Percentiles rank a stretch among this genome's conserved stretches.
Evolutionary conservation across 345 rosid genomes (phyloP).

Genomic region (Eucalyptus albens): DNA sequence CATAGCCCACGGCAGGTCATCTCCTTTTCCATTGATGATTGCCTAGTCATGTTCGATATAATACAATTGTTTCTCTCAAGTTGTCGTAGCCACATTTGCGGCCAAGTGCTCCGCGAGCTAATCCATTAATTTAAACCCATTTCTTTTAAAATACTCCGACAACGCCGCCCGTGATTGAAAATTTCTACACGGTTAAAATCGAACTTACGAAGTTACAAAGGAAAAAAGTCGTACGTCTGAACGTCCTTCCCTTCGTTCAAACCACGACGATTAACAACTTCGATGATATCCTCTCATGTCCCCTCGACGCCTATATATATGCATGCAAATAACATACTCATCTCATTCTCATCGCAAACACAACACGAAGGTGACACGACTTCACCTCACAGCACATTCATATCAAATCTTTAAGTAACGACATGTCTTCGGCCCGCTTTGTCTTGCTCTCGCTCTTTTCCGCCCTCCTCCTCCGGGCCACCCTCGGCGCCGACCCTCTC

Average conservation of each 20-base stretch:
- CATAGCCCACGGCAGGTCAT: too few relatives aligned
- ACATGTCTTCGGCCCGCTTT: conserved; percentile 5
- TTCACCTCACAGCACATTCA: background rate
- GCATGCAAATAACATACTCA: background rate
- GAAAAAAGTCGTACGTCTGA: background rate
- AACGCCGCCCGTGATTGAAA: background rate
- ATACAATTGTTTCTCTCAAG: background rate
- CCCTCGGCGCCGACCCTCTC: conserved; percentile 8
- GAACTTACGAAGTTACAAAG: background rate
- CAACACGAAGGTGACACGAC: background rate
- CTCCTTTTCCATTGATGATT: too few relatives aligned
- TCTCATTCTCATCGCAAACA: background rate
- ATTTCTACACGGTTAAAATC: background rate
- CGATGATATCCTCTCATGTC: background rate
- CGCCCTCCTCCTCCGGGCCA: conserved; percentile 11
- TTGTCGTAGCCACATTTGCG: background rate
- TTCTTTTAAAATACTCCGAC: background rate
- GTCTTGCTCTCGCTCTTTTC: background rate
- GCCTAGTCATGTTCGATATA: background rate
- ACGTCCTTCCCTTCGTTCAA: background rate
- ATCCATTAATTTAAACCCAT: background rate
- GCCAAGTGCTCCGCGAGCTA: background rate
- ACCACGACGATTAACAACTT: background rate
- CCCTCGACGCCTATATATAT: background rate
- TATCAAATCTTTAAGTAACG: background rate